Evolutionary conservation across 345 rosid genomes (phyloP).

Genomic region (Eucalyptus decipiens): DNA sequence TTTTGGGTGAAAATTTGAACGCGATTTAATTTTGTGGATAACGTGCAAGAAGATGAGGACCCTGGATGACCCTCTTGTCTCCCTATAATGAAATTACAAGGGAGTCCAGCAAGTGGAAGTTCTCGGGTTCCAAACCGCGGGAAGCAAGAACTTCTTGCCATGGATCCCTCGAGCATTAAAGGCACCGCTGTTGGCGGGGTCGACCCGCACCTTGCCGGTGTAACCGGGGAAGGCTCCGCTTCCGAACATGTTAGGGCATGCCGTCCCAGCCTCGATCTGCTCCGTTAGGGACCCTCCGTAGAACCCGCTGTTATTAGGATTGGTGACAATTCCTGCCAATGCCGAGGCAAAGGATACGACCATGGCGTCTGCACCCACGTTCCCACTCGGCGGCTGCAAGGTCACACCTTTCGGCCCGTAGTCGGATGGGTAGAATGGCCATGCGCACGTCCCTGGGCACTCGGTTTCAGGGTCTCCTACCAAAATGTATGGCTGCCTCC

Average conservation of each 20-base stretch:
- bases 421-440: conserved; percentile 49
- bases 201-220: conserved; percentile 27
- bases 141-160: conserved; percentile 52
- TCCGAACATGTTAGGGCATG: conserved; percentile 45
- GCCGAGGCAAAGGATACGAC: conserved; percentile 43
- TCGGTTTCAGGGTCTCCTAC: conserved; percentile 52
- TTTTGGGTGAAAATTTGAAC: not conserved
- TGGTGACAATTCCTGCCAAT: conserved; percentile 35
- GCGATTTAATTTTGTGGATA: not conserved
- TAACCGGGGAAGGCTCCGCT: conserved; percentile 34
- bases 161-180: conserved; percentile 41
- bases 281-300: not conserved
- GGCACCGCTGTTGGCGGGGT: conserved; percentile 32
- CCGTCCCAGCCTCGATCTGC: conserved; percentile 15
- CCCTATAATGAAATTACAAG: not conserved
- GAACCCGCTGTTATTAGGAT: conserved; percentile 19
- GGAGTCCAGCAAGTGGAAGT: conserved; percentile 36
- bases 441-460: conserved; percentile 61
- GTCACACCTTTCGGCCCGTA: conserved; percentile 25
- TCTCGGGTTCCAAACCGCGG: conserved; percentile 52
- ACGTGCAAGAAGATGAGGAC: not conserved
- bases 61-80: not conserved
- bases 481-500: conserved; percentile 22
- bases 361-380: conserved; percentile 57
- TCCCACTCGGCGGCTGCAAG: conserved; percentile 44